Evolutionary conservation across 192 early-diverging fungal genomes (phyloP).

Genomic region (Coemansia umbellata): DNA sequence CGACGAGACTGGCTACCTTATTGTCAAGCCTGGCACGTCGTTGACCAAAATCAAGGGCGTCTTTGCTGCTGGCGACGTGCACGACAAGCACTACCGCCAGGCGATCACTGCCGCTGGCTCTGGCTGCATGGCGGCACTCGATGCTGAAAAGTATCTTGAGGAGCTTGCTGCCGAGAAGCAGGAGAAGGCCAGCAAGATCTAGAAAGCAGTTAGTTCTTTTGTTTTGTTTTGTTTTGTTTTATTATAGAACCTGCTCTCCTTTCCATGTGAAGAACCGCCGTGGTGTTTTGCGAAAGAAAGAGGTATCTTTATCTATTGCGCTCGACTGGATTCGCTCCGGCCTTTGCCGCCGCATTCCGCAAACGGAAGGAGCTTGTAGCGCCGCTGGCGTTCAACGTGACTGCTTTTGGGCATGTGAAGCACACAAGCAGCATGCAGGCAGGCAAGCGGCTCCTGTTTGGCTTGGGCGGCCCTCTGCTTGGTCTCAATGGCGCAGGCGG

Average conservation of each 20-base stretch:
- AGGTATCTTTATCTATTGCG: no score
- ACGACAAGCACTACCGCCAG: constrained; percentile 95
- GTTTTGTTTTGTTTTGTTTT: no score
- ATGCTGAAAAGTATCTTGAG: constrained; percentile 93
- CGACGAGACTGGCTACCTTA: constrained; percentile 89
- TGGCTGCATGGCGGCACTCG: constrained; percentile 97
- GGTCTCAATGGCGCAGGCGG: no score
- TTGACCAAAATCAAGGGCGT: constrained; percentile 87
- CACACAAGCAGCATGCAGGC: no score
- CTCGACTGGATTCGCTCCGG: no score
- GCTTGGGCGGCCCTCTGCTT: no score
- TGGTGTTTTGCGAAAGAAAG: no score
- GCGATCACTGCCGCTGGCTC: constrained; percentile 95
- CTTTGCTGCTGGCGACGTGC: constrained; percentile 97
- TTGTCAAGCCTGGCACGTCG: constrained; percentile 71
- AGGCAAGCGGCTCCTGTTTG: no score
- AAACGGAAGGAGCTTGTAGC: not conserved
- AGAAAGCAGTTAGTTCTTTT: no score
- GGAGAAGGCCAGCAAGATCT: constrained; percentile 41
- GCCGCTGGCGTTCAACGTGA: not conserved
- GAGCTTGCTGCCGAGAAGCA: constrained; percentile 56
- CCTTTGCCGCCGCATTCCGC: no score
- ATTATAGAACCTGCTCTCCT: no score
- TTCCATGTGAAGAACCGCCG: no score
- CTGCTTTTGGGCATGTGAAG: not conserved